phyloP scores from a whole-genome alignment of 2,329 filamentous ascomycete species.

The Harringtonia aguacate region DNA sequence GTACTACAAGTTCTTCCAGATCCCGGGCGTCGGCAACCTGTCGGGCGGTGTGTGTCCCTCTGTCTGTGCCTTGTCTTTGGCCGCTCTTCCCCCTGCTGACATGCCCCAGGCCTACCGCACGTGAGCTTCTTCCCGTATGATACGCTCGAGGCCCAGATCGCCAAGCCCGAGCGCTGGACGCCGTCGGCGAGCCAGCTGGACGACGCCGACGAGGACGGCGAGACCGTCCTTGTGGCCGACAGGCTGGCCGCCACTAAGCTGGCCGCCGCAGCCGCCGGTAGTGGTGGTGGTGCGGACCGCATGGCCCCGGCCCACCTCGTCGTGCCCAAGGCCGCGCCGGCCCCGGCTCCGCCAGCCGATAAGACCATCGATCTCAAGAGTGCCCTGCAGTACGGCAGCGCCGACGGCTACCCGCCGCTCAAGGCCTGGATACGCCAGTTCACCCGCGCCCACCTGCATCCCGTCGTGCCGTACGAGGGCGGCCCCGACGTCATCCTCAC shows the following conservation, averaged over 20 bases:
- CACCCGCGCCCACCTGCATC: slow-evolving; percentile 64
- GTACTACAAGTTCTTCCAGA: slow-evolving; percentile 75
- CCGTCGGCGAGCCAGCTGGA: slow-evolving; percentile 49
- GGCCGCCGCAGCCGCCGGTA: slow-evolving; percentile 10
- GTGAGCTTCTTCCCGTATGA: slow-evolving; percentile 80
- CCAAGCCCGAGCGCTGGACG: slow-evolving; percentile 62
- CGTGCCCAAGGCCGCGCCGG: slow-evolving; percentile 54
- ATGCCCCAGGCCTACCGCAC: slow-evolving; percentile 60
- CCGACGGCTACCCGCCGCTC: slow-evolving; percentile 70
- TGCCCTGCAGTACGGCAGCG: slow-evolving; percentile 79
- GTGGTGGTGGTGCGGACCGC: slow-evolving; percentile 14
- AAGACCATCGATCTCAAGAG: slow-evolving; percentile 71
- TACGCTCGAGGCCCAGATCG: slow-evolving; percentile 73
- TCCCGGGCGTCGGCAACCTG: slow-evolving; percentile 51
- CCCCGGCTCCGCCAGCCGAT: slow-evolving; percentile 39
- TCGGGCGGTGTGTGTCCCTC: slow-evolving; percentile 41
- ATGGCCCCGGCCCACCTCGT: slow-evolving; percentile 42
- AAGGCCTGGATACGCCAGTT: slow-evolving; percentile 72
- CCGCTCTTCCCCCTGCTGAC: not conserved
- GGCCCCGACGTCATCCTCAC: slow-evolving; percentile 72
- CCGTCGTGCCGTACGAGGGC: slow-evolving; percentile 65
- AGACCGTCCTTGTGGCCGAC: slow-evolving; percentile 24
- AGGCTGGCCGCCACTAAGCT: slow-evolving; percentile 20
- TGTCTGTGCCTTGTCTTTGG: not conserved
- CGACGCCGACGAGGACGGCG: slow-evolving; percentile 21